Evolutionary conservation across 495 filamentous ascomycete species (phyloP), one percentile per base, ranked within the genome.

Genomic region (Penicillium herquei): DNA sequence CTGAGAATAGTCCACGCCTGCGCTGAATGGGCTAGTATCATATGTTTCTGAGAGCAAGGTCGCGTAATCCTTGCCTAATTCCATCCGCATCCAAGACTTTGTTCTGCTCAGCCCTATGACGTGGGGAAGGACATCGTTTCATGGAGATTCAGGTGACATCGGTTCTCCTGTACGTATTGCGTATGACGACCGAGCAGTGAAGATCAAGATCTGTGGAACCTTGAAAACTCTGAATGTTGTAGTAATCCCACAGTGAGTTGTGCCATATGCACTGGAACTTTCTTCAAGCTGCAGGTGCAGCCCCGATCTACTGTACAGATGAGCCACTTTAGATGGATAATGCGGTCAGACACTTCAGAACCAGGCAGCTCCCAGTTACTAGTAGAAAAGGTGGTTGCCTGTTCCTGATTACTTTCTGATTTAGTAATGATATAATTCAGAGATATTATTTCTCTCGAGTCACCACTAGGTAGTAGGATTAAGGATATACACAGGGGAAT

Each of bases 81-180:
- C 39, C 9, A 52, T n/a, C 18, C 17, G 11, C n/a, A 18, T 9
- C 6, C 3, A 5, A 30, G 45, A 3, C 5, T 2, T 42, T 16
- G 32, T 41, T 13, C 14, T 35, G 26, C 9, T 64, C 61, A 67
- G 64, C 64, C 62, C 49, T 67, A 67, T 67, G 64, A 67, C 64
- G 64, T 62, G 54, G 56, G 55, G 48, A 14, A 17, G 16, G 10
- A 43, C 16, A 34, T 13, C 17, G 34, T 32, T 18, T 39, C 41
- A 14, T 47, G 17, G 14, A 13, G 31, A 33, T 13, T 5, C 40
- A 43, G 40, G 40, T 43, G 40, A 43, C 40, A 43, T 16, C 37
- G 21, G 21, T 44, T 43, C 17, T 32, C 16, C 5, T 17, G 17
- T 26, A 26, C 21, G 21, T 26, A 26, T 26, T 26, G 21, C 21